Evolutionary conservation across 1,284 basidiomycete genomes (phyloP), one percentile per base, ranked within the genome.

Genomic region (Cryptococcus floricola): DNA sequence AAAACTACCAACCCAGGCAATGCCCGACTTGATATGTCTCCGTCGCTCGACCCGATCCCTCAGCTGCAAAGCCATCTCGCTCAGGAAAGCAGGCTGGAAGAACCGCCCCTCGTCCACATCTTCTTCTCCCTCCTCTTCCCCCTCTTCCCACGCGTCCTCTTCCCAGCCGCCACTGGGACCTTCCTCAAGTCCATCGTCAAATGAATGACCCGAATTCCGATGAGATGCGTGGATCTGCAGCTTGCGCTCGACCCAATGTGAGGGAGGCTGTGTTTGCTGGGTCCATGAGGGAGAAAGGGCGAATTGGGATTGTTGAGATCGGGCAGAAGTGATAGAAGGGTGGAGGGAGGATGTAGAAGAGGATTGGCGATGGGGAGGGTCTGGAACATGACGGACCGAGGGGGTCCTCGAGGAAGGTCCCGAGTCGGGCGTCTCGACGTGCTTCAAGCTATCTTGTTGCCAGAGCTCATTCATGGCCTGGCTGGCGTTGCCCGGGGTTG

Each of bases 1-100:
- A 68, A 96, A 96, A 12, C 89, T 88, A 12, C 84, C 80, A 2
- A 86, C 86, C 73, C 92, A 94, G 0, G 89, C 87, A 46, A 94
- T 88, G 56, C 88, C 88, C 8, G 88, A 89, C 76, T 96, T 96
- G 59, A 93, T 88, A 69, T 98, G 93, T 4, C 85, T 86, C 13
- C 86, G 87, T 48, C 88, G 81, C 2, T 87, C 88, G 1, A 98
- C 88, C 64, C 87, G 86, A 75, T 96, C 92, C 45, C 87, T 82
- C 52, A 98, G 77, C 66, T 90, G 87, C 7, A 94, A 86, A 5
- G 92, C 92, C 34, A 95, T 81, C 72, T 97, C 88, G 34, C 88
- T 91, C 45, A 98, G 80, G 34, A 96, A 78, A 1, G 89, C 84
- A 44, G 91, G 87, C 72, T 96, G 91, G 72, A 95, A 86, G 73